Conservation (phyloP, 1,139 yeast genomes). For the Starmera stellimalicola region DNA sequence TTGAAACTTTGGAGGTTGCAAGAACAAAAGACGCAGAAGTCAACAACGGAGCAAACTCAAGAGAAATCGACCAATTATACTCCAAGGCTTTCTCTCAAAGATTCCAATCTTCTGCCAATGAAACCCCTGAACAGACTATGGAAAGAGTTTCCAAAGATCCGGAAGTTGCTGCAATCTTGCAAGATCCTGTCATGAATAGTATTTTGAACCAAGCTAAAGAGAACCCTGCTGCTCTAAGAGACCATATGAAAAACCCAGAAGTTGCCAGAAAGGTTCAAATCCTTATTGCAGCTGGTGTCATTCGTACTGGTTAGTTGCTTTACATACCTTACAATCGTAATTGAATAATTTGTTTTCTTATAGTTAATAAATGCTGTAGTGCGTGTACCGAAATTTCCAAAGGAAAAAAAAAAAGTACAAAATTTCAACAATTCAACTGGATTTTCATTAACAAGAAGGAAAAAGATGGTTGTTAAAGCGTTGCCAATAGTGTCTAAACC, state of each 20-base stretch:
- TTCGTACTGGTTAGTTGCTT: conserved; percentile 65
- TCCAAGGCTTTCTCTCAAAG: conserved; percentile 72
- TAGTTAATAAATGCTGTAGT: too few species aligned
- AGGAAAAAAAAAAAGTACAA: not conserved
- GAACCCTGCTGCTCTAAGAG: conserved; percentile 94
- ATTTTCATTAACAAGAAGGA: not conserved
- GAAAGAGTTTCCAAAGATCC: conserved; percentile 91
- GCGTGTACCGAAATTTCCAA: too few species aligned
- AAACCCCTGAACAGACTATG: conserved; percentile 90
- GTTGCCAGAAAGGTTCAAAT: conserved; percentile 82
- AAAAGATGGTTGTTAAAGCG: conserved; percentile 22
- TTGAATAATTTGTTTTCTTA: too few species aligned
- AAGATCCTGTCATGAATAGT: conserved; percentile 96
- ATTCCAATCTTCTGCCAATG: conserved; percentile 77
- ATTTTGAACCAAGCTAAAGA: conserved; percentile 90
- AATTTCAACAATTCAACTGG: not conserved
- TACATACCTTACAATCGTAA: not conserved
- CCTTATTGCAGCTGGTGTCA: conserved; percentile 94
- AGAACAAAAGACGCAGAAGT: conserved; percentile 61
- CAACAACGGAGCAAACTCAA: conserved; percentile 48
- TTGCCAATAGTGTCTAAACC: conserved; percentile 33
- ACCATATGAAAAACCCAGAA: conserved; percentile 96
- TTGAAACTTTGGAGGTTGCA: conserved; percentile 76
- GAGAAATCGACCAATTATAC: conserved; percentile 78
- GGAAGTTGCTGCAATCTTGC: conserved; percentile 81